Evolutionary conservation across 1,139 yeast species (phyloP), one percentile per base, ranked within the genome.

Genomic region (Candida labiduridarum): DNA sequence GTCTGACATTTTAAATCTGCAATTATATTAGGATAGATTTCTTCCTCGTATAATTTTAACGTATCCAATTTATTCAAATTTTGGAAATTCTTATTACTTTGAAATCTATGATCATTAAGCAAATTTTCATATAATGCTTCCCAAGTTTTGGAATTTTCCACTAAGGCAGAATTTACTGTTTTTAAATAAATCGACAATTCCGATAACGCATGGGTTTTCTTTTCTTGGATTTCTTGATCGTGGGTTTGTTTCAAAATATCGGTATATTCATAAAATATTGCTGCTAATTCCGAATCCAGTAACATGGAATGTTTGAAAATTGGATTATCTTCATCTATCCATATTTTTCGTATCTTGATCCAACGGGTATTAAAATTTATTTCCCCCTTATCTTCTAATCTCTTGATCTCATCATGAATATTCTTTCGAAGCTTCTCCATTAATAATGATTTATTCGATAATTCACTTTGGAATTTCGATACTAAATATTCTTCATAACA

Each of bases 281-380:
- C 72, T 40, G 72, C 74, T 47, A 85, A 82, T 48, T 84, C 78
- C 27, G 70, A 70, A 49, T 84, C 89, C 29, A 83, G 76, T 35
- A 87, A 76, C 30, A 85, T 80, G 2, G 89, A 74, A 58, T 83
- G 86, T 54, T 76, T 77, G 65, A 84, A 89, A 11, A 86, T 79
- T 0, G 92, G 84, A 59, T 76, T 73, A 16, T 88, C 95, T 46
- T 85, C 84, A 5, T 71, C 65, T 3, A 89, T 75, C 50, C 78
- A 55, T 19, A 59, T 47, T 22, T 69, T 70, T 54, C 78, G 80
- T 1, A 82, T 74, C 0, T 85, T 78, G 30, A 64, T 58, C 97
- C 97, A 91, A 41, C 89, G 70, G 0, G 96, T 83, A 52, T 76
- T 79, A 54, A 82, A 75, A 36, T 74, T 72, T 35, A 90, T 71